Percentiles rank a stretch among this genome's conserved stretches.
These are phyloP conservation scores for Asterella californica DNA, from an alignment of 225 moss, liverwort and hornwort species.

Conservation along the genomic window DNA sequence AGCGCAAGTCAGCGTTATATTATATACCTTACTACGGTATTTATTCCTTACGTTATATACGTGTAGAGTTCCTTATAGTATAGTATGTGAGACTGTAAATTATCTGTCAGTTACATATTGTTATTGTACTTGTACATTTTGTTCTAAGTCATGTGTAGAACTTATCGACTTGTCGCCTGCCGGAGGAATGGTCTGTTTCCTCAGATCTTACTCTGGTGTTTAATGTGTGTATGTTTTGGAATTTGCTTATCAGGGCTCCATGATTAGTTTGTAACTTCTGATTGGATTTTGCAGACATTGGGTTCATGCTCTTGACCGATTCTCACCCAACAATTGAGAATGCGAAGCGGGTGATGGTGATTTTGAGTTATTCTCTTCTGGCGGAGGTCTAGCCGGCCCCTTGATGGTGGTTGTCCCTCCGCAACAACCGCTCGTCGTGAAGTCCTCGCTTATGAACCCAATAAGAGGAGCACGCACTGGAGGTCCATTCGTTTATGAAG, in stretches of 20 bases:
- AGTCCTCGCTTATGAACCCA: too few relatives aligned
- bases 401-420: not conserved
- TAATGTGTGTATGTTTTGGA: not conserved
- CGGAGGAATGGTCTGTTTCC: too few relatives aligned
- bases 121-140: not conserved
- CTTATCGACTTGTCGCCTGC: not conserved
- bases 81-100: not conserved
- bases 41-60: not conserved
- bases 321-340: not conserved
- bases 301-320: not conserved
- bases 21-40: constrained; percentile 11
- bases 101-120: not conserved
- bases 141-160: not conserved
- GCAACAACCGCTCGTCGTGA: too few relatives aligned
- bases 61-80: not conserved
- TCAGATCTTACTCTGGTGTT: too few relatives aligned
- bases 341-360: not conserved
- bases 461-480: too few relatives aligned
- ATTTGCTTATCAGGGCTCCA: not conserved
- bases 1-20: constrained; percentile 11
- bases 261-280: not conserved
- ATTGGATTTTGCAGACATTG: constrained; percentile 6
- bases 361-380: not conserved
- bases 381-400: not conserved
- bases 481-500: too few relatives aligned